Evolutionary conservation across 805 yeast genomes (phyloP), one percentile per base, ranked within the genome.

Genomic region (Candida manassasensis): DNA sequence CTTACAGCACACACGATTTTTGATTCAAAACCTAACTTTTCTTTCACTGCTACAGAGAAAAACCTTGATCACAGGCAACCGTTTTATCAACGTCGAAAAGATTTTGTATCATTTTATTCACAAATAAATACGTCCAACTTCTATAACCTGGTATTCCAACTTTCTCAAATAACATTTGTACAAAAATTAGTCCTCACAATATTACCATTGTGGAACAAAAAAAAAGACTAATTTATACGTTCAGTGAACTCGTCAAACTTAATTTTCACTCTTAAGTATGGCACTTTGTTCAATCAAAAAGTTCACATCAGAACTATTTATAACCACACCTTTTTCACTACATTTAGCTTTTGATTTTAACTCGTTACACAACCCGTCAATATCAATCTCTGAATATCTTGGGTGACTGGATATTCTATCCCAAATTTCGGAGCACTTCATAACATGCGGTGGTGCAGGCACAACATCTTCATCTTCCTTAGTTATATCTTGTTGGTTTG

Each of bases 381-480:
- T 89, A 58, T 93, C 98, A 35, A 93, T 70, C 40, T 89, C 96
- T 4, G 93, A 79, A 59, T 89, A 93, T 54, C 83, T 78, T 21
- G 98, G 97, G 68, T 93, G 97, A 15, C 93, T 61, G 2, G 96
- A 84, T 25, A 93, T 83, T 52, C 97, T 75, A 59, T 90, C 97
- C 98, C 98, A 93, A 11, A 90, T 82, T 47, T 88, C 96, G 0
- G 95, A 77, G 59, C 98, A 93, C 52, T 77, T 78, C 44, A 77
- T 55, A 10, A 73, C 68, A 12, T 59, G 61, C 38, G 79, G 82
- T 6, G 77, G 82, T 4, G 82, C 75, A 4, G 95, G 95, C 3
- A 86, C 89, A 19, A 78, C 75, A 37, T 56, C 67, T 21, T 63
- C 67, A 29, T 51, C 57, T 36, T 54, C 56, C 10, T 43, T 41